Percentiles rank a stretch among this genome's conserved stretches.
Conservation (phyloP, 1,284 basidiomycete genomes). For the Malassezia japonica region DNA sequence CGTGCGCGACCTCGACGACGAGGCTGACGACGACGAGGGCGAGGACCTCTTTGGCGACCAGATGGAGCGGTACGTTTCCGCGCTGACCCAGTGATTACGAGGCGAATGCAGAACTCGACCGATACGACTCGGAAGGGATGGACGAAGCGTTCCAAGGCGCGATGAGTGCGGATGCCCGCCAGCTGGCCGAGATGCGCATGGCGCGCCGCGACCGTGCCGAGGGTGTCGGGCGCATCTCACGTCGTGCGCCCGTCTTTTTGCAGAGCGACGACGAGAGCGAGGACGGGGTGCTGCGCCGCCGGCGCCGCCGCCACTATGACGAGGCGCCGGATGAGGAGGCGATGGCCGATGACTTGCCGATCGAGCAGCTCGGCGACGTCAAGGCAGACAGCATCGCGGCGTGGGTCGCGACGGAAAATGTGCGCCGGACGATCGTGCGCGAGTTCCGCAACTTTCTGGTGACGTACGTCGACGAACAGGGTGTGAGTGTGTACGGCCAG, state of each 20-base stretch:
- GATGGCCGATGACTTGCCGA: conserved; percentile 67
- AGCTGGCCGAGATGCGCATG: conserved; percentile 80
- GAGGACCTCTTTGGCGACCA: conserved; percentile 85
- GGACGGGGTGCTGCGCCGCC: conserved; percentile 44
- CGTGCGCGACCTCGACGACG: conserved; percentile 49
- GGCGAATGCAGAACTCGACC: conserved; percentile 69
- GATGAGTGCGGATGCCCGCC: conserved; percentile 64
- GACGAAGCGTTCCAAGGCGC: conserved; percentile 72
- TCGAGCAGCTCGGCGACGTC: conserved; percentile 93
- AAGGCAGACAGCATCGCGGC: conserved; percentile 92
- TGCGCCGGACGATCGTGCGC: conserved; percentile 75
- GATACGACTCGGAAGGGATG: conserved; percentile 73
- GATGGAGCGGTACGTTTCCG: conserved; percentile 60
- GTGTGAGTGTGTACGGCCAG: conserved; percentile 85
- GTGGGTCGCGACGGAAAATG: conserved; percentile 88
- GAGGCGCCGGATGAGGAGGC: conserved; percentile 56
- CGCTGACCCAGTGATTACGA: conserved; percentile 67
- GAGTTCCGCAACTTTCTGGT: conserved; percentile 93
- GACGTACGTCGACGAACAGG: conserved; percentile 85
- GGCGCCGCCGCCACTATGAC: conserved; percentile 50
- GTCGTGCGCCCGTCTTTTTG: conserved; percentile 71
- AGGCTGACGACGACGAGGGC: conserved; percentile 59
- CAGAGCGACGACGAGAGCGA: conserved; percentile 58
- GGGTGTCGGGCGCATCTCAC: conserved; percentile 55
- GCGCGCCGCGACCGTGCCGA: conserved; percentile 72